Conservation (phyloP, 352 stramenopile genomes). For the Thalassiosira exigua region DNA sequence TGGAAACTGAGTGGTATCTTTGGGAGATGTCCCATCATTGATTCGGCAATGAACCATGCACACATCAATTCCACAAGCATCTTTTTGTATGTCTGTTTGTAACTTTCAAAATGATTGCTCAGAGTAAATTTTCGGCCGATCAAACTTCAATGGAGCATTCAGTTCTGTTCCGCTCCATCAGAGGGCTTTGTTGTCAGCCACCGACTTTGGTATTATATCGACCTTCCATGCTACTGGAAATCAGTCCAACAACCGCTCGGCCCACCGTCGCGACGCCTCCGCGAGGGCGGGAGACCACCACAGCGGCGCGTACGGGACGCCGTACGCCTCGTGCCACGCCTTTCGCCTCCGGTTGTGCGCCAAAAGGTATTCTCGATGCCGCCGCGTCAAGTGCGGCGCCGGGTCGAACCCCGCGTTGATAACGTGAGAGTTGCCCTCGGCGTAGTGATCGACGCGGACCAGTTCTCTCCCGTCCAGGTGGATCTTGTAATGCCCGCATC, state of each 20-base stretch:
- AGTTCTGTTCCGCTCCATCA: too few species aligned
- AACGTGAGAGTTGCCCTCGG: neutral
- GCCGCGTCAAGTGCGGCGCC: neutral
- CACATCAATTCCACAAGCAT: too few species aligned
- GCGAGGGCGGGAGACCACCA: neutral
- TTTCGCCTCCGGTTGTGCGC: neutral
- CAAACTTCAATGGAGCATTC: too few species aligned
- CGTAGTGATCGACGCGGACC: neutral
- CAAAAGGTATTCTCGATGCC: neutral
- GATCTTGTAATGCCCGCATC: neutral
- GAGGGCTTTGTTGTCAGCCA: too few species aligned
- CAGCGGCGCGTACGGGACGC: neutral
- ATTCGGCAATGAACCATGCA: too few species aligned
- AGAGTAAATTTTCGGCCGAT: too few species aligned
- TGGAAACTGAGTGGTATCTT: too few species aligned
- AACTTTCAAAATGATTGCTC: too few species aligned
- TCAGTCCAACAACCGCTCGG: conserved; percentile 14
- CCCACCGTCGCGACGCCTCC: neutral
- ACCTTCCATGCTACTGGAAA: too few species aligned
- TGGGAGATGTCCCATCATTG: too few species aligned
- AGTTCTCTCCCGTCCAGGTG: neutral
- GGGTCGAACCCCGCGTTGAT: neutral
- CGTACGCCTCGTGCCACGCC: neutral
- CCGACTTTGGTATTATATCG: too few species aligned
- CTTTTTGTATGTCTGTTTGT: too few species aligned